Conservation (phyloP, 73 alveolate species). For the Stentor roeselii region DNA sequence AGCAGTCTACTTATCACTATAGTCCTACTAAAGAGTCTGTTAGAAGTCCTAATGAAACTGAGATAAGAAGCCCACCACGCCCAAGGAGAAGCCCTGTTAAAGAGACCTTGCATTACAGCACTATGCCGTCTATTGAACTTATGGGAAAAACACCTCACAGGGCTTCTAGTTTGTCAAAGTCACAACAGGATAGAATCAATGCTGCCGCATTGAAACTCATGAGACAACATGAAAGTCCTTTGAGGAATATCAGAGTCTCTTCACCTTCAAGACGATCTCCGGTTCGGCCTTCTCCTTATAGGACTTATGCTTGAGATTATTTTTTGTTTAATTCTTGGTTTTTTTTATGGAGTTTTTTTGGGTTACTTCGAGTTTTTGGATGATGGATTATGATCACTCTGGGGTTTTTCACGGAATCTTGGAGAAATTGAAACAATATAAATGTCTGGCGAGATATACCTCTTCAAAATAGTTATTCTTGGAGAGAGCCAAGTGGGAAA, state of each 20-base stretch:
- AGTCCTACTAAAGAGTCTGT: neutral
- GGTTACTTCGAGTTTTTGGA: no score
- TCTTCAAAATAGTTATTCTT: neutral
- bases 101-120: neutral
- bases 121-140: neutral
- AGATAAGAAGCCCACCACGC: neutral
- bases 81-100: no score
- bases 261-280: slow-evolving; percentile 23
- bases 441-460: neutral
- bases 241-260: slow-evolving; percentile 12
- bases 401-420: no score
- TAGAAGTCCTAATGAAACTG: neutral
- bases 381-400: no score
- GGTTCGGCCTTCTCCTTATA: neutral
- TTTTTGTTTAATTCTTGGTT: no score
- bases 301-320: no score
- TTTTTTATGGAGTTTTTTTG: no score
- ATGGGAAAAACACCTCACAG: neutral
- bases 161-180: neutral
- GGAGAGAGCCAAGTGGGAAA: slow-evolving; percentile 18
- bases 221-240: neutral
- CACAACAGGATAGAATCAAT: neutral
- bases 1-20: no score
- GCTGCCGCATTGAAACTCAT: neutral
- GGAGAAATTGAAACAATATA: no score